Base-by-base conservation (phyloP, 2,329 filamentous ascomycete genomes). In the Helicocarpus griseus region DNA sequence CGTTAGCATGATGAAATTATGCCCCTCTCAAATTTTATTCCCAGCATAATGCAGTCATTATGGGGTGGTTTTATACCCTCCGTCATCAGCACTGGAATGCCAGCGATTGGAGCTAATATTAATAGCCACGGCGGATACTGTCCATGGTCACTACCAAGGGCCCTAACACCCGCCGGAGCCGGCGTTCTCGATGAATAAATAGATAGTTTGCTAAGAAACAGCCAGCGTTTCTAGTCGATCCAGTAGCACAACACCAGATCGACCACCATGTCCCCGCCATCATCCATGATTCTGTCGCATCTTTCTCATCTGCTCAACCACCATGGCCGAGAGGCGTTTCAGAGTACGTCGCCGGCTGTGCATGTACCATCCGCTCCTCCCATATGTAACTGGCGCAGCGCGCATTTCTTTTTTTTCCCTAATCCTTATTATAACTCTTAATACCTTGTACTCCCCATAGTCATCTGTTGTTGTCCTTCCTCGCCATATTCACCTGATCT, bases 301-400 rank as follows among this genome's bases (percentile, higher is more conserved):
- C 44, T 36, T 24, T 36, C 14, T 31, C 29, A 22, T 36, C n/a
- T 9, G 29, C 17, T 35, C 21, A 6, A 35, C 22, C 31, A 35
- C 22, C 31, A 47, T 21, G 28, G 31, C 44, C 46, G 33, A 49
- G 46, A 22, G 11, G 31, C 38, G 40, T 50, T 50, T 46, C 45
- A 46, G 45, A 47, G 47, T 54, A 26, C 31, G 46, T 31, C 35
- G 41, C 28, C 17, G 38, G 46, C 33, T 48, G 40, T 46, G 47
- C 28, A 45, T 29, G 29, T 2, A 3, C 17, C 28, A 26, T 29
- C 36, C 28, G 19, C 21, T 33, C 22, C 13, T 35, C 31, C 26
- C 36, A 49, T 44, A 43, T 43, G 17, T 47, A 39, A 39, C 36
- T 53, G 47, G 53, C 50, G 53, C 53, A 48, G 50, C 48, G 38